Evolutionary conservation across 805 yeast species (phyloP).

Genomic region (Cyberlindnera mrakii): DNA sequence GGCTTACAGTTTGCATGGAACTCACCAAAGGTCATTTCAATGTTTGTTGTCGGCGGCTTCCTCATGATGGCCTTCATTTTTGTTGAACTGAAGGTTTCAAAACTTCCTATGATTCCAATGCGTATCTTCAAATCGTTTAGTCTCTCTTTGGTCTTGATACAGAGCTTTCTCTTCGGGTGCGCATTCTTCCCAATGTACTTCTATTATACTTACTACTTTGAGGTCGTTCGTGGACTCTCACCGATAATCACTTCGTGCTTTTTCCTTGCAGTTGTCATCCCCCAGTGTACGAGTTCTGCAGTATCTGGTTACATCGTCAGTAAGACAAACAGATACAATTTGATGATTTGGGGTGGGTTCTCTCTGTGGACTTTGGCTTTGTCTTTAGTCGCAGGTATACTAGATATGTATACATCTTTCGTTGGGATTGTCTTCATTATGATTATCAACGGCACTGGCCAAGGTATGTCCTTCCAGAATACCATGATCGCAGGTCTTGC

Average conservation of each 20-base stretch:
- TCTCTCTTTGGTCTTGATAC: slow-evolving; percentile 30
- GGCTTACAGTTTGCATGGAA: slow-evolving; percentile 55
- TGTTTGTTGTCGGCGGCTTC: slow-evolving; percentile 38
- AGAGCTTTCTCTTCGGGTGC: slow-evolving; percentile 43
- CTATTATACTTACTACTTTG: slow-evolving; percentile 40
- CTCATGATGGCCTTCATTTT: slow-evolving; percentile 38
- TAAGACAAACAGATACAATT: slow-evolving; percentile 11
- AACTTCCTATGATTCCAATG: slow-evolving; percentile 50
- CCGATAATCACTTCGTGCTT: slow-evolving; percentile 13
- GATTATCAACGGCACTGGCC: slow-evolving; percentile 36
- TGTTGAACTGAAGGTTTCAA: slow-evolving; percentile 39
- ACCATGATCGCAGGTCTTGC: slow-evolving; percentile 31
- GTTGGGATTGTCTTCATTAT: slow-evolving; percentile 32
- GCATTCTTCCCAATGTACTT: slow-evolving; percentile 41
- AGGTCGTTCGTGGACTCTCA: slow-evolving; percentile 12
- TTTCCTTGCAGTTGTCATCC: slow-evolving; percentile 11
- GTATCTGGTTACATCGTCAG: slow-evolving; percentile 13
- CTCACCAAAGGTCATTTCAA: slow-evolving; percentile 34
- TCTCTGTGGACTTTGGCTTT: slow-evolving; percentile 12
- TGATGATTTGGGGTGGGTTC: slow-evolving; percentile 16
- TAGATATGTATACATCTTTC: slow-evolving; percentile 10
- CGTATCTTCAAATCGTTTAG: slow-evolving; percentile 32
- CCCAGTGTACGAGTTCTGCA: slow-evolving; percentile 11
- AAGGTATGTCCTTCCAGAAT: slow-evolving; percentile 16
- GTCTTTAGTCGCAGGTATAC: slow-evolving; percentile 6